These are phyloP conservation scores for Xylariaceae sp. DNA, from an alignment of 2,329 filamentous ascomycete genomes.

Conservation along the genomic window DNA sequence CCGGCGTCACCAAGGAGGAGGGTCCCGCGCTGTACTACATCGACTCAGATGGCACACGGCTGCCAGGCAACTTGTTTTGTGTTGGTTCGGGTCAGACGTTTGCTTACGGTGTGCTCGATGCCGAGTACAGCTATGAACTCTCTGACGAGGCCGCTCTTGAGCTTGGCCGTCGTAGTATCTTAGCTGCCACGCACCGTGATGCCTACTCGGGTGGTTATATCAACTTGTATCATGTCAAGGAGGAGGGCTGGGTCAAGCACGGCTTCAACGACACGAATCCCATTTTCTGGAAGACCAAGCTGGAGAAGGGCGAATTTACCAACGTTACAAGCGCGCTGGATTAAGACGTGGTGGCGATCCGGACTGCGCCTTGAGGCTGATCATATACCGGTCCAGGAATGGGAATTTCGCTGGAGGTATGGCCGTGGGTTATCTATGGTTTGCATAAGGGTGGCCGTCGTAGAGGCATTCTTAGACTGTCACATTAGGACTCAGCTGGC, in stretches of 20 bases:
- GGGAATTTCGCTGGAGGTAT: background rate
- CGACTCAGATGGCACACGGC: slow-evolving; percentile 90
- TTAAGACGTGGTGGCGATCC: slow-evolving; percentile 6
- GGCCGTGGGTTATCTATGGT: background rate
- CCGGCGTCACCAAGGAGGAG: slow-evolving; percentile 91
- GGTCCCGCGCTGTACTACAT: slow-evolving; percentile 98
- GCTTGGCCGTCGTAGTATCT: slow-evolving; percentile 84
- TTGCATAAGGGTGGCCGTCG: background rate
- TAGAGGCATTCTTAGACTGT: slow-evolving; percentile 15
- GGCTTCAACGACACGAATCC: slow-evolving; percentile 98
- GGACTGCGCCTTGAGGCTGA: background rate
- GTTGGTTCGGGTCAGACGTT: slow-evolving; percentile 98
- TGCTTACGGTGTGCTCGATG: slow-evolving; percentile 95
- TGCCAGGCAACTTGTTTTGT: slow-evolving; percentile 94
- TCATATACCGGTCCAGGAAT: background rate
- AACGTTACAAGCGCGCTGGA: slow-evolving; percentile 80
- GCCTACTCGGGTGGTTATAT: slow-evolving; percentile 99
- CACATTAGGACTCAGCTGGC: slow-evolving; percentile 10
- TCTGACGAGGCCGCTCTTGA: slow-evolving; percentile 83
- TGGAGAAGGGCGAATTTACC: slow-evolving; percentile 97
- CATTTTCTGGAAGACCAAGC: slow-evolving; percentile 99
- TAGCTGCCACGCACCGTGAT: slow-evolving; percentile 94
- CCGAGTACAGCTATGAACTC: slow-evolving; percentile 89
- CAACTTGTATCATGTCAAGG: slow-evolving; percentile 98
- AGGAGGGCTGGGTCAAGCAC: slow-evolving; percentile 98